A percentile compares a stretch with the other conserved stretches of the same genome.
These are phyloP conservation scores for Datisca glomerata DNA, from an alignment of 306 rosid genomes.

Conservation along the genomic window DNA sequence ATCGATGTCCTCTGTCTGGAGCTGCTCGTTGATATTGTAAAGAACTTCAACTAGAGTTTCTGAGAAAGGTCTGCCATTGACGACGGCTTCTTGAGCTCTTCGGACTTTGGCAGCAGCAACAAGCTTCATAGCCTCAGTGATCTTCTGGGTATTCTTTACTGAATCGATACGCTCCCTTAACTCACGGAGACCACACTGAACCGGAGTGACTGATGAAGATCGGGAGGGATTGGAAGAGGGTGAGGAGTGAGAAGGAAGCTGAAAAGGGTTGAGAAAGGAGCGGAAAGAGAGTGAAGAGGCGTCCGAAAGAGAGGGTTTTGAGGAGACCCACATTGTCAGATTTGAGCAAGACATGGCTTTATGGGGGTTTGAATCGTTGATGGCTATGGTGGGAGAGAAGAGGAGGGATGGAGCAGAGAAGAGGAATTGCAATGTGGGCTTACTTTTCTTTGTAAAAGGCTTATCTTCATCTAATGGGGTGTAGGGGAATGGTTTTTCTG, in stretches of 20 bases:
- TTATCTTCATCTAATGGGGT: constrained; percentile 12
- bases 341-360: constrained; percentile 10
- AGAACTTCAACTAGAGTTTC: constrained; percentile 84
- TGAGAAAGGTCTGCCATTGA: constrained; percentile 79
- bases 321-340: constrained; percentile 11
- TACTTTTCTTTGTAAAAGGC: constrained; percentile 1
- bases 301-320: constrained; percentile 59
- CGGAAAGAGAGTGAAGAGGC: constrained; percentile 54
- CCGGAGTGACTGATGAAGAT: constrained; percentile 19
- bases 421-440: too few relatives aligned
- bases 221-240: constrained; percentile 19
- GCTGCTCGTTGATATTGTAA: constrained; percentile 88
- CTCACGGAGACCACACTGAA: constrained; percentile 67
- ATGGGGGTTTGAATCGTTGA: neutral
- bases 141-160: constrained; percentile 79
- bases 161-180: constrained; percentile 63
- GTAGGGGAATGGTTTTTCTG: neutral
- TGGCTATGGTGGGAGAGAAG: constrained; percentile 2
- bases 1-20: constrained; percentile 64
- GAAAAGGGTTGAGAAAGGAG: constrained; percentile 49
- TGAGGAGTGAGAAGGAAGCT: constrained; percentile 38
- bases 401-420: neutral
- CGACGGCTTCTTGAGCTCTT: constrained; percentile 92
- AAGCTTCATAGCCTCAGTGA: constrained; percentile 94
- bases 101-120: constrained; percentile 94